Evolutionary conservation across 1,284 basidiomycete genomes (phyloP).

Genomic region (Ganoderma resinaceum): DNA sequence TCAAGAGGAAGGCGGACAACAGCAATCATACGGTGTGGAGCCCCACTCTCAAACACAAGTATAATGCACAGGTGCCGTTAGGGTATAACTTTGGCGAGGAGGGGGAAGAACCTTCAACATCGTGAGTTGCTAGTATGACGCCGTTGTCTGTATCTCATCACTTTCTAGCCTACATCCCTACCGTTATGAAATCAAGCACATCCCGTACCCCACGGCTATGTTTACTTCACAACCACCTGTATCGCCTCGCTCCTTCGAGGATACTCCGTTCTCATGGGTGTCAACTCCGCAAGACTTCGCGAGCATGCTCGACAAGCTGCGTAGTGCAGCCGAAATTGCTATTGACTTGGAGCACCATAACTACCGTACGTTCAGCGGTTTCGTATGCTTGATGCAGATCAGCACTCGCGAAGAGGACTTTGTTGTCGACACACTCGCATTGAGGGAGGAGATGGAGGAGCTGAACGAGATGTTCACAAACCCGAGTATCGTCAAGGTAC

Average conservation of each 20-base stretch:
- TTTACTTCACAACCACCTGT: constrained; percentile 60
- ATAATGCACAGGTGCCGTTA: constrained; percentile 81
- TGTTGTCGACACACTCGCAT: constrained; percentile 82
- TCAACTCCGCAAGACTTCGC: constrained; percentile 64
- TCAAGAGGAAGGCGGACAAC: constrained; percentile 69
- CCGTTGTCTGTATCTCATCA: background rate
- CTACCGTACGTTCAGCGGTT: constrained; percentile 85
- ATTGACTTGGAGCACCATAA: constrained; percentile 96
- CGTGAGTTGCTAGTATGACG: constrained; percentile 33
- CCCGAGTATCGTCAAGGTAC: constrained; percentile 85
- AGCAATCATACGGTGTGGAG: constrained; percentile 60
- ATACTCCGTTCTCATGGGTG: constrained; percentile 81
- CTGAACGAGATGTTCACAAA: constrained; percentile 86
- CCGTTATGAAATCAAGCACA: constrained; percentile 79
- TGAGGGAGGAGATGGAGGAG: constrained; percentile 80
- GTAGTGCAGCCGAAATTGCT: constrained; percentile 81
- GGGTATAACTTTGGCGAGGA: constrained; percentile 63
- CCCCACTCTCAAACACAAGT: constrained; percentile 73
- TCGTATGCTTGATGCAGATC: constrained; percentile 94
- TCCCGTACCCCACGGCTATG: constrained; percentile 74
- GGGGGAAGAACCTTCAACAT: constrained; percentile 43
- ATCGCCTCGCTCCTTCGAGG: constrained; percentile 64
- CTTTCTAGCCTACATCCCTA: constrained; percentile 73
- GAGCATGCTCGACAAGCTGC: constrained; percentile 72
- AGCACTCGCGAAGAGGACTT: constrained; percentile 88